Base-by-base conservation (phyloP, 2,329 filamentous ascomycete genomes). In the Colletotrichum sp. region DNA sequence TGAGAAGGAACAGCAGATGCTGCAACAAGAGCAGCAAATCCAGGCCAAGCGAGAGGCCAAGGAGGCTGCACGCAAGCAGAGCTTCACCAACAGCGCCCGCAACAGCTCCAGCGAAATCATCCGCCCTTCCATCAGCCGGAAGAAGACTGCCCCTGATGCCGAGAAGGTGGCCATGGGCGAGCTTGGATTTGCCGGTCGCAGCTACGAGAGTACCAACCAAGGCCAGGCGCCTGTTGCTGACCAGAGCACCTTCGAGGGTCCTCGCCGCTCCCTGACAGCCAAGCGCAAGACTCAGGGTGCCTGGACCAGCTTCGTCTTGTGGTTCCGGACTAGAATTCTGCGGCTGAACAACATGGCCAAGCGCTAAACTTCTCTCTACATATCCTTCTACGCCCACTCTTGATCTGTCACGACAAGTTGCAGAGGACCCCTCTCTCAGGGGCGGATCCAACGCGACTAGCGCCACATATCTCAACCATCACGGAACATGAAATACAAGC, bases 281-380 rank as follows among this genome's bases (percentile, higher is more conserved):
- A 93, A 93, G 85, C 88, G 87, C 78, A 91, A 90, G 84, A 93
- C 91, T 2, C 90, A 90, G 76, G 87, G 89, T 77, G 88, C 91
- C 52, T 93, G 92, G 91, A 92, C 90, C 9, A 88, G 88, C 26
- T 93, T 93, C 79, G 86, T 93, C 67, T 86, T 93, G 71, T 93
- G 92, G 92, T 81, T 93, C 30, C 86, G 91, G 75, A 93, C 92
- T n/a, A 87, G 88, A 75, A 83, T 91, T 36, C 82, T 91, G 63
- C 84, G 86, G 8, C 81, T 88, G 75, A 67, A 72, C 43, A 75
- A 75, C 64, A 75, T 75, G 73, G 73, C 83, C 67, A 81, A 81
- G 68, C 78, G 78, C 34, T 79, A 78, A 74, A 52, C 26, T n/a
- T 30, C 39, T 32, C 52, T 34, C 26, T 24, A 28, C n/a, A 64